Evolutionary conservation across 2,329 filamentous ascomycete species (phyloP).

Genomic region (Stemphylium vesicarium): DNA sequence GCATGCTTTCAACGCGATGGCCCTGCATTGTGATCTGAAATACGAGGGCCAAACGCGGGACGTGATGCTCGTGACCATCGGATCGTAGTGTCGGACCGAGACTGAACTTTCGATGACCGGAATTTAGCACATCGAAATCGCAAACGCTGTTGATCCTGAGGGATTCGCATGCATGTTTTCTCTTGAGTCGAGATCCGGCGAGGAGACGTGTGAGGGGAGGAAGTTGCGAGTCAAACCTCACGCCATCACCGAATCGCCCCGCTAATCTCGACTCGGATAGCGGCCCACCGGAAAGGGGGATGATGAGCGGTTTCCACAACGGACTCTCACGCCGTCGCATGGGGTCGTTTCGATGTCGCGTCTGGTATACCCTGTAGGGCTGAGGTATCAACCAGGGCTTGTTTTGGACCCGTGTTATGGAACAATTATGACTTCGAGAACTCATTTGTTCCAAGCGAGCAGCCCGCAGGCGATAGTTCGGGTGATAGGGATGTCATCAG

Average conservation of each 20-base stretch:
- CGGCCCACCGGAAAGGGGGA: not conserved
- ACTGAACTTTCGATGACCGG: not conserved
- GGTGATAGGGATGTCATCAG: not conserved
- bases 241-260: not conserved
- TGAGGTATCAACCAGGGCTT: not conserved
- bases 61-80: not conserved
- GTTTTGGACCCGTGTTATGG: not conserved
- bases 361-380: slow-evolving; percentile 9
- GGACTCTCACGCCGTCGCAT: not conserved
- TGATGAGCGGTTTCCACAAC: not conserved
- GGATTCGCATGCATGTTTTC: not conserved
- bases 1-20: not conserved
- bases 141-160: not conserved
- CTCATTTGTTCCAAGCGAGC: not conserved
- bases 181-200: not conserved
- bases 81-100: not conserved
- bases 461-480: not conserved
- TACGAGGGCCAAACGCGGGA: not conserved
- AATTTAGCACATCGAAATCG: not conserved
- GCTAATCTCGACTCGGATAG: slow-evolving; percentile 1
- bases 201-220: not conserved
- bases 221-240: slow-evolving; percentile 1
- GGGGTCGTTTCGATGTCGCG: slow-evolving; percentile 6
- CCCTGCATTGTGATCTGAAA: not conserved
- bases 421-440: not conserved